Conservation (phyloP, 331 rosid species). For the Quercus lobata region DNA sequence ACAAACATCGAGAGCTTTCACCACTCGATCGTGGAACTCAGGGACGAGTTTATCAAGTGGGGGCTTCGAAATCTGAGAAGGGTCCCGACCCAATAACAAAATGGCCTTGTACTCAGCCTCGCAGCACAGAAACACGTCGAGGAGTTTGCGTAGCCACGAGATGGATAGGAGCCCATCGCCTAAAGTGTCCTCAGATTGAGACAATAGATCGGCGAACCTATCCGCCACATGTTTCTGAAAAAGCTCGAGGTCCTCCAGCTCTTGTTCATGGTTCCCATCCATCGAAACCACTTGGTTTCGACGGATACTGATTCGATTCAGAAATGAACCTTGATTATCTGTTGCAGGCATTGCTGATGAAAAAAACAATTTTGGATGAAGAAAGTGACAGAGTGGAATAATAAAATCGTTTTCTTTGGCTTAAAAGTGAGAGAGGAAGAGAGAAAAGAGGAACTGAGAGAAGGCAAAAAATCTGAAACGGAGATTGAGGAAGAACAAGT, state of each 20-base stretch:
- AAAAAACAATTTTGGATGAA: neutral
- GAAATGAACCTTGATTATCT: constrained; percentile 75
- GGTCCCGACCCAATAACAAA: constrained; percentile 69
- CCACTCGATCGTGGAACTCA: constrained; percentile 66
- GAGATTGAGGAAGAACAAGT: neutral
- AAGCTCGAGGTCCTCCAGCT: constrained; percentile 76
- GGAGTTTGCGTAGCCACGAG: constrained; percentile 67
- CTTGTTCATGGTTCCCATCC: constrained; percentile 78
- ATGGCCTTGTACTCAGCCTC: constrained; percentile 94
- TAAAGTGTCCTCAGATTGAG: constrained; percentile 37
- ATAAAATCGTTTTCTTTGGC: neutral
- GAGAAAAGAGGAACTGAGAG: neutral
- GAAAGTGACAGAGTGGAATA: neutral
- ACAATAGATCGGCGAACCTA: constrained; percentile 52
- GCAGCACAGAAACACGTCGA: constrained; percentile 80
- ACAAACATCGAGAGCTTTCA: constrained; percentile 78
- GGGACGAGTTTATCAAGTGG: constrained; percentile 86
- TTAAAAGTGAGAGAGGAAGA: neutral
- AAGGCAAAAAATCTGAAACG: neutral
- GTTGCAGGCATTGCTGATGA: constrained; percentile 62
- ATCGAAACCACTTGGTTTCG: constrained; percentile 84
- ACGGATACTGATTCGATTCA: constrained; percentile 87
- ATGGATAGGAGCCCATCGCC: constrained; percentile 53
- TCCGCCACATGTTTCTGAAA: constrained; percentile 74
- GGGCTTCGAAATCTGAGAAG: constrained; percentile 57